Evolutionary conservation across 192 early-diverging fungal genomes (phyloP), one percentile per base, ranked within the genome.

Genomic region (Backusella psychrophila): DNA sequence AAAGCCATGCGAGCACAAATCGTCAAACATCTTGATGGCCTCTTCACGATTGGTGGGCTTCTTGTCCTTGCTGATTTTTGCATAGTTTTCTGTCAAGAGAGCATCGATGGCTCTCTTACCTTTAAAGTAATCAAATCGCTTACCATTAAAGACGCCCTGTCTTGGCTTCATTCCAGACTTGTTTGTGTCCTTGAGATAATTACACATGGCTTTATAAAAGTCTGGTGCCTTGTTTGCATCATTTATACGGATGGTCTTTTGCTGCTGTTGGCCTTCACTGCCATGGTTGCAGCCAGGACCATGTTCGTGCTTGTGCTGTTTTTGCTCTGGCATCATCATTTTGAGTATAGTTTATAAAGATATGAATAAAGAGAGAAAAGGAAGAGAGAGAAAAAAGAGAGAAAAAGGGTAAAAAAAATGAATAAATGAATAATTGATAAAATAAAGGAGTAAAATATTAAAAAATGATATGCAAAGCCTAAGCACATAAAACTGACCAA

Each of bases 71-170:
- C 74, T 59, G 26, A 74, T 33, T 26, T 75, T 75, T 63, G 70
- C 70, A 63, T 76, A 82, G 1, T 67, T 56, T 6, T 78, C 73
- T 39, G 75, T 75, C 15, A 82, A 65, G 11, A 82, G 59, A 26
- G 81, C 81, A 68, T 82, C 78, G 1, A 82, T 56, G 33, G 71
- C 81, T 17, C 73, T 69, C 72, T 82, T 82, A 35, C 94, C 93
- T 85, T 97, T 96, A 82, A 98, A 96, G 81, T 92, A 98, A 46
- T 95, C 94, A n/a, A 97, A 93, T 59, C 96, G 86, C 23, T 90
- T 90, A 23, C 96, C 98, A 77, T 96, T 94, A 38, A 97, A 85
- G 42, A 95, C 89, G 52, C 98, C 98, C 79, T 95, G 90, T 81
- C 93, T 89, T 56, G 91, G 85, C 72, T 90, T 94, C 69, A 98